These are phyloP conservation scores for Noccaea caerulescens DNA, from an alignment of 345 rosid genomes.

Conservation along the genomic window DNA sequence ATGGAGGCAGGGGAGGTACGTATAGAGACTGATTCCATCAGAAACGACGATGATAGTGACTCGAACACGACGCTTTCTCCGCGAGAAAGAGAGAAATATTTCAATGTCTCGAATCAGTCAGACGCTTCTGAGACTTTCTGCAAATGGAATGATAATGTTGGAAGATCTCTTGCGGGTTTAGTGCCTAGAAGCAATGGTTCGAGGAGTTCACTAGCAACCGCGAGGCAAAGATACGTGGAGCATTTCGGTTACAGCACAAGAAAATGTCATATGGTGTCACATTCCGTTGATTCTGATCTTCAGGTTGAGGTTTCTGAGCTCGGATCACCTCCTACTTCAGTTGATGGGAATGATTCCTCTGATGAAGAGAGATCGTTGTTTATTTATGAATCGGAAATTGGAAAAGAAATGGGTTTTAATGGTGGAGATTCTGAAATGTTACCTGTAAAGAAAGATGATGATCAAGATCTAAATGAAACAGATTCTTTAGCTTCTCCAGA, in stretches of 20 bases:
- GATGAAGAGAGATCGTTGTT: slow-evolving; percentile 60
- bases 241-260: slow-evolving; percentile 45
- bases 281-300: slow-evolving; percentile 87
- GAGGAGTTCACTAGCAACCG: slow-evolving; percentile 50
- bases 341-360: slow-evolving; percentile 60
- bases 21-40: slow-evolving; percentile 44
- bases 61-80: slow-evolving; percentile 47
- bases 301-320: slow-evolving; percentile 92
- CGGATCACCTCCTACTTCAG: slow-evolving; percentile 68
- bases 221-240: slow-evolving; percentile 49
- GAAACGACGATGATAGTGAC: slow-evolving; percentile 45
- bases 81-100: slow-evolving; percentile 37
- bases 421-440: slow-evolving; percentile 47
- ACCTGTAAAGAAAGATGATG: slow-evolving; percentile 24
- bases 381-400: slow-evolving; percentile 55
- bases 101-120: slow-evolving; percentile 31
- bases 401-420: slow-evolving; percentile 47
- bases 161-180: slow-evolving; percentile 41
- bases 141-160: slow-evolving; percentile 40
- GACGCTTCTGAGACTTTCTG: slow-evolving; percentile 33
- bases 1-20: slow-evolving; percentile 46
- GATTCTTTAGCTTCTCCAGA: slow-evolving; percentile 36
- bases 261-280: slow-evolving; percentile 57
- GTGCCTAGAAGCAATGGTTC: slow-evolving; percentile 51
- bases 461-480: slow-evolving; percentile 30